phyloP scores from a whole-genome alignment of 116 monocot species.

The Zostera marina region DNA sequence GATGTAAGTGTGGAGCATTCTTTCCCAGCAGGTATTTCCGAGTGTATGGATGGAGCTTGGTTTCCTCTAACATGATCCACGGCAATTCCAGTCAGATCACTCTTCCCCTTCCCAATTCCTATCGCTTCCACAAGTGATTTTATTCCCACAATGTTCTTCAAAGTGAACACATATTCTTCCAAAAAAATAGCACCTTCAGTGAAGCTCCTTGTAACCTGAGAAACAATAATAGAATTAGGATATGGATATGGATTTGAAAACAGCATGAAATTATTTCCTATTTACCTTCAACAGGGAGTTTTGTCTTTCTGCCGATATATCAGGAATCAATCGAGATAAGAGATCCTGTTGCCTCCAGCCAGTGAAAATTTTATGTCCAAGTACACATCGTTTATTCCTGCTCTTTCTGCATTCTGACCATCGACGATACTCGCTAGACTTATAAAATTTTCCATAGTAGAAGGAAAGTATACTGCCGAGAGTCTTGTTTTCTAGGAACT shows the following conservation, averaged over 20 bases:
- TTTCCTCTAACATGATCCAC: slow-evolving; percentile 39
- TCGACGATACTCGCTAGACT: slow-evolving; percentile 40
- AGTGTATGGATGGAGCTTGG: slow-evolving; percentile 12
- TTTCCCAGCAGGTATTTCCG: slow-evolving; percentile 72
- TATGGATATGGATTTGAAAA: background rate
- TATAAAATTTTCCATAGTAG: slow-evolving; percentile 88
- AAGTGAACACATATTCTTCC: slow-evolving; percentile 49
- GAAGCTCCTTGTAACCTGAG: slow-evolving; percentile 38
- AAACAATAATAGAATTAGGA: background rate
- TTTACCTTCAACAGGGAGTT: slow-evolving; percentile 48
- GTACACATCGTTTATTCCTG: slow-evolving; percentile 39
- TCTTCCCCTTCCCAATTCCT: slow-evolving; percentile 62
- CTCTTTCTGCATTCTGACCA: slow-evolving; percentile 76
- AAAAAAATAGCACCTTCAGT: slow-evolving; percentile 42
- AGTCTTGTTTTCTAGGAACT: slow-evolving; percentile 36
- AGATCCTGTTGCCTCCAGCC: slow-evolving; percentile 83
- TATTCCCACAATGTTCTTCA: slow-evolving; percentile 44
- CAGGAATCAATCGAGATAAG: slow-evolving; percentile 42
- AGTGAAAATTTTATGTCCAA: slow-evolving; percentile 67
- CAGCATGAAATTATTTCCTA: no score
- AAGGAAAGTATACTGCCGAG: slow-evolving; percentile 68
- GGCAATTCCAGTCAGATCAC: slow-evolving; percentile 50
- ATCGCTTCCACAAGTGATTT: slow-evolving; percentile 47
- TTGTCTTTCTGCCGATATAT: slow-evolving; percentile 23
- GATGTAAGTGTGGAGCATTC: slow-evolving; percentile 69